Base-by-base conservation (phyloP, 176 grass and related monocot species). In the Lolium multiflorum region DNA sequence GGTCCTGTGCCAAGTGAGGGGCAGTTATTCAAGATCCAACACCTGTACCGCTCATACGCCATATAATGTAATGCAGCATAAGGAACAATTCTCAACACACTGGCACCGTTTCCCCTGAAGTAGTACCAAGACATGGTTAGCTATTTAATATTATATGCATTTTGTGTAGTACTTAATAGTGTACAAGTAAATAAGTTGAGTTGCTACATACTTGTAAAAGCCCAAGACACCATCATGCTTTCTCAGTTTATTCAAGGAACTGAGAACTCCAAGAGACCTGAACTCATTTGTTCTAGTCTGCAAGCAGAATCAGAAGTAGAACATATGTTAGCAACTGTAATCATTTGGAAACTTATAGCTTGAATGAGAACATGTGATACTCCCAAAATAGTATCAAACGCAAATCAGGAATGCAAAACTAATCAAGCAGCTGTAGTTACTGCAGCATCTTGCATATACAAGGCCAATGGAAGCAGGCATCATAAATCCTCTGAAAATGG, bases 51-150 rank as follows among this genome's bases (percentile, higher is more conserved):
- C 78, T 98, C 96, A 89, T 98, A 98, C 22, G 96, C 86, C 96
- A 98, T 98, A 74, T 83, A 98, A 78, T 98, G 96, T 66, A 98
- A 80, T 84, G 96, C 96, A 74, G 96, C 96, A 87, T 98, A 98
- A 76, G 96, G 96, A 70, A 95, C 87, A 81, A 95, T 98, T 77
- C 96, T 89, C 74, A 98, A 90, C 39, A 98, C 93, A 77, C 96
- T 98, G 79, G 96, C 96, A 83, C 96, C 93, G 81, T 98, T 98
- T 86, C 96, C 96, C 86, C 96, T 98, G 81, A 82, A 82, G 49
- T 56, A 74, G 24, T 77, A 89, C 60, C 43, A 37, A 59, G 52
- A 24, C 54, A 91, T 58, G 60, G 51, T 92, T 61, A 81, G 71
- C 48, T 17, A 14, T 16, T 15, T 7, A 67, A 75, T 76, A 63